phyloP scores from a whole-genome alignment of 148 eudicot genomes.

The Rhododendron mucronatum region DNA sequence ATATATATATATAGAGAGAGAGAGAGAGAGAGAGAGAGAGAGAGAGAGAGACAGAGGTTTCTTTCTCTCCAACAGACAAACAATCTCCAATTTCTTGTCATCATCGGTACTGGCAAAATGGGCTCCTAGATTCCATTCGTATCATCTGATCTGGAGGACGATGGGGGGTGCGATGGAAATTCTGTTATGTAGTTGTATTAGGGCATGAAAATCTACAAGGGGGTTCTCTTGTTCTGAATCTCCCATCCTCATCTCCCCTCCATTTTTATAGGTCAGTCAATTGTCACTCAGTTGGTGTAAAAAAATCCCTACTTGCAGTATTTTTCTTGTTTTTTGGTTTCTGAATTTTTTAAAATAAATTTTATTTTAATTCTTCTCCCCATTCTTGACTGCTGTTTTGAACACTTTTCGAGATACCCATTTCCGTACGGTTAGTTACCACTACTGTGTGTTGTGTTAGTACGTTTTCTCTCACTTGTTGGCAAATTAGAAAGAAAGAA shows the following conservation, averaged over 20 bases:
- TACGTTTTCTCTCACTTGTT: background rate
- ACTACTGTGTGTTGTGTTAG: background rate
- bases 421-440: background rate
- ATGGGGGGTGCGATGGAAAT: background rate
- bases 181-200: background rate
- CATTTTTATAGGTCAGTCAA: slow-evolving; percentile 16
- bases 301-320: background rate
- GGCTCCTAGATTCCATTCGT: background rate
- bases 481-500: background rate
- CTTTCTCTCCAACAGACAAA: background rate
- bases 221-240: background rate
- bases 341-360: background rate
- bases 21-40: too few species aligned
- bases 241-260: slow-evolving; percentile 2
- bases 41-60: too few species aligned
- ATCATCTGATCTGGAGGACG: slow-evolving; percentile 11
- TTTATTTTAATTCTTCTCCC: background rate
- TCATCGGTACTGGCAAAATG: background rate
- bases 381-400: background rate
- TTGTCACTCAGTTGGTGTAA: background rate
- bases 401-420: background rate
- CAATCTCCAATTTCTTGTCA: background rate
- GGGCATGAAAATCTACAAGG: slow-evolving; percentile 13
- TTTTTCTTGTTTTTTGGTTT: slow-evolving; percentile 7
- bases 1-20: too few species aligned